A percentile compares a stretch with the other conserved stretches of the same genome.
These are phyloP conservation scores for Colletotrichum paranaense DNA, from an alignment of 2,329 filamentous ascomycete genomes.

Conservation along the genomic window DNA sequence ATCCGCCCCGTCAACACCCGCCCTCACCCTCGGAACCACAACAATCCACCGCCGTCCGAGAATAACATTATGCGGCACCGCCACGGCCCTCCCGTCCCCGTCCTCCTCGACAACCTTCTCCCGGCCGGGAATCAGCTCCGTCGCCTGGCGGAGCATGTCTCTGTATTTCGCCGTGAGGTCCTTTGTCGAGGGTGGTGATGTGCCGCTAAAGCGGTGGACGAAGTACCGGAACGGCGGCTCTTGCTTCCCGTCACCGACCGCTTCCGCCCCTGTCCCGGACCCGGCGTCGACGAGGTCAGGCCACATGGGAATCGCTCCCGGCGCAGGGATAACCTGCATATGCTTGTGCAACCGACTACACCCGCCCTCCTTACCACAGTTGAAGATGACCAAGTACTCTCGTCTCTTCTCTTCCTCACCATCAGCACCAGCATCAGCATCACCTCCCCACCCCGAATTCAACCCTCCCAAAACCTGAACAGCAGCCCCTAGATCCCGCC, in stretches of 20 bases:
- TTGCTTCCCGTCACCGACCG: background rate
- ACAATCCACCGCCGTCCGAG: conserved; percentile 56
- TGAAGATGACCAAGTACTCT: conserved; percentile 56
- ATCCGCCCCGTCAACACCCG: conserved; percentile 47
- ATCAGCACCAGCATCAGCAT: background rate
- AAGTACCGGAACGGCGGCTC: conserved; percentile 50
- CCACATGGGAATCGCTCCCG: conserved; percentile 43
- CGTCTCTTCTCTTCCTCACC: background rate
- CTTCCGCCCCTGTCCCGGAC: too few relatives aligned
- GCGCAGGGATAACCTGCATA: conserved; percentile 53
- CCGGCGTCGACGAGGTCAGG: conserved; percentile 24
- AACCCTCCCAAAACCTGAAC: background rate
- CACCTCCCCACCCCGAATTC: conserved; percentile 32
- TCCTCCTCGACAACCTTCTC: conserved; percentile 10
- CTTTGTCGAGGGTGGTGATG: background rate
- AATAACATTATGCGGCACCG: conserved; percentile 57
- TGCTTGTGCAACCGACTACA: conserved; percentile 62
- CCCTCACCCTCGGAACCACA: conserved; percentile 56
- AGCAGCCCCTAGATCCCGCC: conserved; percentile 52
- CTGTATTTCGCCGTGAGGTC: conserved; percentile 41
- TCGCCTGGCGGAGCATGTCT: conserved; percentile 39
- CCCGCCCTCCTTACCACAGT: conserved; percentile 56
- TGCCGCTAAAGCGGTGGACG: conserved; percentile 41
- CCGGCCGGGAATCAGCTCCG: conserved; percentile 17
- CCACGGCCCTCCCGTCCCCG: conserved; percentile 16